Evolutionary conservation across 1,284 basidiomycete species (phyloP), one percentile per base, ranked within the genome.

Genomic region (Peniophora sp.): DNA sequence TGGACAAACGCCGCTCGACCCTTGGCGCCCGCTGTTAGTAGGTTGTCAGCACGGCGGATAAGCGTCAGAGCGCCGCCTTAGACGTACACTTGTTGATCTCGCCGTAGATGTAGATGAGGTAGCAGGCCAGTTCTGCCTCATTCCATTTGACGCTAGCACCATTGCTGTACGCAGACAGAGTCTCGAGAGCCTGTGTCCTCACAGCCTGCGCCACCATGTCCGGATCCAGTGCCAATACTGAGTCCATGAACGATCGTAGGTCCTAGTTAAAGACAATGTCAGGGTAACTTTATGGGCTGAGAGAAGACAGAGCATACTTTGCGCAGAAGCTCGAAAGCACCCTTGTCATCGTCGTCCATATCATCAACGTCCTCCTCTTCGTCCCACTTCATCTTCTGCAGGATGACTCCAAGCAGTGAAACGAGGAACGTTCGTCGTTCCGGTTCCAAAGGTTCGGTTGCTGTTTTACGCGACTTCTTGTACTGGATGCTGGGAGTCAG

Each of bases 351-450:
- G 52, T 94, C 92, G 50, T 96, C 93, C 45, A 84, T 77, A 57
- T 94, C 91, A 35, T 85, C 81, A 6, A 86, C 85, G 61, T 94
- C 88, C 3, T 79, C 81, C 0, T 86, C 83, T 55, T 83, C 78
- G 49, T 92, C 88, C 97, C 97, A 99, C 63, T 93, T 96, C 65
- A 92, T 79, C 70, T 98, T 98, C 51, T 80, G 75, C 32, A 98
- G 70, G 35, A 92, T 79, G 35, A 93, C 85, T 57, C 86, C 76
- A 14, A 99, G 75, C 3, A 98, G 73, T 3, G 85, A 86, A 3
- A 75, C 72, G 16, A 99, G 76, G 72, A 99, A 96, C 6, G 83
- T 74, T 25, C 85, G 82, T 63, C 89, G 93, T 53, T 81, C 71
- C 2, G 79, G 79, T 36, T 93, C 81, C 19, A 88, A 69, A 11